Evolutionary conservation across 2,329 filamentous ascomycete genomes (phyloP).

Genomic region (Shiraia bambusicola): DNA sequence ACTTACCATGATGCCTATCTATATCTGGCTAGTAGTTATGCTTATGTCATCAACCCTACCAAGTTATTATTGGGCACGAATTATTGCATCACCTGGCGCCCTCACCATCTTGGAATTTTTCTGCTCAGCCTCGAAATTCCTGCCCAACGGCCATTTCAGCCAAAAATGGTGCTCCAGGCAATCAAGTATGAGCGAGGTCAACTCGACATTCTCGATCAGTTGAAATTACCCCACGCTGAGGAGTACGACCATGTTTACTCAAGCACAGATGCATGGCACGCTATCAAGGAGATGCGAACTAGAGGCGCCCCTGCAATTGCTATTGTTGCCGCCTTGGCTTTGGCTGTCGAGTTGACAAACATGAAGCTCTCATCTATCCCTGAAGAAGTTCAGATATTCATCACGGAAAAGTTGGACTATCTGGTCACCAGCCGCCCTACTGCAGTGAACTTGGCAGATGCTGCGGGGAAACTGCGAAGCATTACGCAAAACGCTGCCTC

Average conservation of each 20-base stretch:
- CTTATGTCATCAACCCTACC: too few species aligned
- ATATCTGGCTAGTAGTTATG: too few species aligned
- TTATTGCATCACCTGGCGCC: too few species aligned
- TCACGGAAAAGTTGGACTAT: slow-evolving; percentile 78
- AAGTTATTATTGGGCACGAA: too few species aligned
- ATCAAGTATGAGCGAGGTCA: slow-evolving; percentile 73
- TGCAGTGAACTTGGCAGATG: slow-evolving; percentile 91
- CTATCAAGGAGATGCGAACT: slow-evolving; percentile 79
- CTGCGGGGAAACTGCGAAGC: slow-evolving; percentile 74
- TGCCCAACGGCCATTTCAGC: slow-evolving; percentile 7
- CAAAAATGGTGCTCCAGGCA: slow-evolving; percentile 65
- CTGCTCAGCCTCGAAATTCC: slow-evolving; percentile 5
- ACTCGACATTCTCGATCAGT: slow-evolving; percentile 78
- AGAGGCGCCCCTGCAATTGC: slow-evolving; percentile 90
- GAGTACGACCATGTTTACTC: slow-evolving; percentile 73
- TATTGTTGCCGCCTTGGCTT: slow-evolving; percentile 88
- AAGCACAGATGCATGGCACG: slow-evolving; percentile 75
- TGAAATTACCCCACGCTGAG: slow-evolving; percentile 77
- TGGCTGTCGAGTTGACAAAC: slow-evolving; percentile 78
- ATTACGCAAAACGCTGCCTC: slow-evolving; percentile 57
- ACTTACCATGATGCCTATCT: too few species aligned
- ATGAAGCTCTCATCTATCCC: slow-evolving; percentile 55
- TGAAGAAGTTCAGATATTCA: slow-evolving; percentile 66
- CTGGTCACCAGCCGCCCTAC: slow-evolving; percentile 88
- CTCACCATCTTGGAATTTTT: slow-evolving; percentile 27